Conservation (phyloP, 2,329 filamentous ascomycete genomes). For the Ophiostoma sp. region DNA sequence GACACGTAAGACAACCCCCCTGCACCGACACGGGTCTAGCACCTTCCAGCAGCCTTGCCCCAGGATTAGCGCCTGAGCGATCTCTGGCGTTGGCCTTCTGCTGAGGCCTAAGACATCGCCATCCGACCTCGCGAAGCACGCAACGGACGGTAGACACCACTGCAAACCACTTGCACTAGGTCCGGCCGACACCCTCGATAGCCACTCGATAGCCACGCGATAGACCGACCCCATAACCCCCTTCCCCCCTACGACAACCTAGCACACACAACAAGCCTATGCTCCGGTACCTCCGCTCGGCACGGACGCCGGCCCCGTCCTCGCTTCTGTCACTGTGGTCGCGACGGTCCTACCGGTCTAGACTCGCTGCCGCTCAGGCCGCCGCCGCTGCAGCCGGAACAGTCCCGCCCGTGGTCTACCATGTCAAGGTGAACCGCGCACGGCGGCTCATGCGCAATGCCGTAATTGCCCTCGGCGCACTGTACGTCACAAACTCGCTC, state of each 20-base stretch:
- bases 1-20: not conserved
- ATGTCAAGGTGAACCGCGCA: constrained; percentile 23
- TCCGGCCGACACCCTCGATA: no score
- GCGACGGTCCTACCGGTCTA: constrained; percentile 1
- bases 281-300: constrained; percentile 9
- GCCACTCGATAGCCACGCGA: no score
- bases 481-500: constrained; percentile 2
- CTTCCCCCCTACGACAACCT: no score
- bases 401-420: constrained; percentile 20
- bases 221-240: no score
- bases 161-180: no score
- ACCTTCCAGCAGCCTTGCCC: constrained; percentile 9
- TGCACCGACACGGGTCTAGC: constrained; percentile 3
- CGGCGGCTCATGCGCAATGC: constrained; percentile 24
- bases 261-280: not conserved
- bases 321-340: constrained; percentile 10
- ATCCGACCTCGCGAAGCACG: not conserved
- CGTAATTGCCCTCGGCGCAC: constrained; percentile 18
- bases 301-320: constrained; percentile 2
- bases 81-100: not conserved
- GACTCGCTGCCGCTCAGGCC: not conserved
- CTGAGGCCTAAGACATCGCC: not conserved
- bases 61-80: constrained; percentile 4
- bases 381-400: not conserved
- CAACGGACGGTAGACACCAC: not conserved